Conservation (phyloP, 495 filamentous ascomycete species). For the Chlorociboria aeruginascens region DNA sequence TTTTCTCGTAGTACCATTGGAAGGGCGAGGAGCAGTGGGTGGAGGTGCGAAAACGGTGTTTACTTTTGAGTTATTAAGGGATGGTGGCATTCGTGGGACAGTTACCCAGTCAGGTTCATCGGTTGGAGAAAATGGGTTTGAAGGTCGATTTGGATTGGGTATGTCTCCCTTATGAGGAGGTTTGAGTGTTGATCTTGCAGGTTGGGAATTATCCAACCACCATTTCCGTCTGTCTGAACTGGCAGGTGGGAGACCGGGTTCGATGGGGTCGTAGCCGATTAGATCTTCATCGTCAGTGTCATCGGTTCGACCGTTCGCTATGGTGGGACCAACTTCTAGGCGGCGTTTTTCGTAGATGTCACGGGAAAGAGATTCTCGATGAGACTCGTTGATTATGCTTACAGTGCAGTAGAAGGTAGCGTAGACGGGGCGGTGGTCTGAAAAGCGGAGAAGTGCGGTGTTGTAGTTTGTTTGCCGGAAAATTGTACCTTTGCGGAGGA, state of each 20-base stretch:
- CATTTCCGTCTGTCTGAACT: slow-evolving; percentile 85
- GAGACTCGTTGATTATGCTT: slow-evolving; percentile 60
- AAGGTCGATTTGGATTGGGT: slow-evolving; percentile 58
- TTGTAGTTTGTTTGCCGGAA: slow-evolving; percentile 74
- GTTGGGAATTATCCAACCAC: slow-evolving; percentile 84
- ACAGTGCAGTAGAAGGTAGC: slow-evolving; percentile 77
- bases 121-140: slow-evolving; percentile 67
- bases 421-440: slow-evolving; percentile 89
- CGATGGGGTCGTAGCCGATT: slow-evolving; percentile 60
- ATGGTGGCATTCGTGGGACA: slow-evolving; percentile 34
- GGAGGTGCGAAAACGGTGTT: slow-evolving; percentile 32
- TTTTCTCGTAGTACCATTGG: slow-evolving; percentile 31
- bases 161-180: slow-evolving; percentile 48
- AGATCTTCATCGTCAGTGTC: slow-evolving; percentile 65
- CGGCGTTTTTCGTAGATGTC: slow-evolving; percentile 61
- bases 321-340: slow-evolving; percentile 35
- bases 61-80: slow-evolving; percentile 22
- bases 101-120: slow-evolving; percentile 71
- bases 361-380: slow-evolving; percentile 56
- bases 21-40: slow-evolving; percentile 29
- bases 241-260: slow-evolving; percentile 72
- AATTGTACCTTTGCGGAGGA: slow-evolving; percentile 74
- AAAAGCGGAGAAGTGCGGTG: slow-evolving; percentile 68
- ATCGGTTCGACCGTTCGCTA: slow-evolving; percentile 31
- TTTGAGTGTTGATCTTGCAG: slow-evolving; percentile 57